These are phyloP conservation scores for Acer campestre DNA, from an alignment of 345 rosid species.

Conservation along the genomic window DNA sequence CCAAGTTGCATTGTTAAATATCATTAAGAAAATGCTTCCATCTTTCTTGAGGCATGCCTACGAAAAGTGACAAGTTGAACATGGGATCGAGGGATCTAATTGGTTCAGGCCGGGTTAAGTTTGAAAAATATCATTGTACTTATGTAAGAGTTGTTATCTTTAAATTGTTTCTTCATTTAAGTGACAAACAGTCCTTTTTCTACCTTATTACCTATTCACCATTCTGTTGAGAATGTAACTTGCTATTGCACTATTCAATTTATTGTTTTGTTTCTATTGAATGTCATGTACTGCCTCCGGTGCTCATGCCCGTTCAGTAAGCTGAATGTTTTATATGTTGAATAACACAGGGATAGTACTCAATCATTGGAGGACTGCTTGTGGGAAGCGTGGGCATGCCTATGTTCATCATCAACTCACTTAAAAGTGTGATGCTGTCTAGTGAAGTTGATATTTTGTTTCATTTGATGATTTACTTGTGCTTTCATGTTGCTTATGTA, in stretches of 20 bases:
- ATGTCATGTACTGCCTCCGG: neutral
- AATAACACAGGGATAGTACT: constrained; percentile 51
- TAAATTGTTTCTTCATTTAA: neutral
- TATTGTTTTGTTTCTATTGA: neutral
- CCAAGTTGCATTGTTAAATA: neutral
- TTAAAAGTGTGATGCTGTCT: constrained; percentile 50
- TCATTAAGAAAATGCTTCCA: neutral
- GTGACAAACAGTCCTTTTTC: neutral
- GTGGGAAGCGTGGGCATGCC: constrained; percentile 99
- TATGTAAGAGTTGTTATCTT: neutral
- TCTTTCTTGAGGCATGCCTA: neutral
- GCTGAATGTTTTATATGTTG: constrained; percentile 14
- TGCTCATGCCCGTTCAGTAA: constrained; percentile 16
- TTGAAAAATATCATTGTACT: neutral
- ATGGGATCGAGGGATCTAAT: neutral
- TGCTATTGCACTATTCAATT: neutral
- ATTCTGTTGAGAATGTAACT: constrained; percentile 5
- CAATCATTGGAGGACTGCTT: constrained; percentile 86
- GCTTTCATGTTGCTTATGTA: constrained; percentile 15
- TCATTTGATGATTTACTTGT: constrained; percentile 8
- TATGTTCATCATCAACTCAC: constrained; percentile 91
- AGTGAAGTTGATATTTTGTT: constrained; percentile 16
- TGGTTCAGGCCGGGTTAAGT: neutral
- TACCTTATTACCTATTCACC: neutral
- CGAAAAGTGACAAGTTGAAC: neutral